Evolutionary conservation across 2,329 filamentous ascomycete genomes (phyloP), one percentile per base, ranked within the genome.

Genomic region (Sphaerostilbella broomeana): DNA sequence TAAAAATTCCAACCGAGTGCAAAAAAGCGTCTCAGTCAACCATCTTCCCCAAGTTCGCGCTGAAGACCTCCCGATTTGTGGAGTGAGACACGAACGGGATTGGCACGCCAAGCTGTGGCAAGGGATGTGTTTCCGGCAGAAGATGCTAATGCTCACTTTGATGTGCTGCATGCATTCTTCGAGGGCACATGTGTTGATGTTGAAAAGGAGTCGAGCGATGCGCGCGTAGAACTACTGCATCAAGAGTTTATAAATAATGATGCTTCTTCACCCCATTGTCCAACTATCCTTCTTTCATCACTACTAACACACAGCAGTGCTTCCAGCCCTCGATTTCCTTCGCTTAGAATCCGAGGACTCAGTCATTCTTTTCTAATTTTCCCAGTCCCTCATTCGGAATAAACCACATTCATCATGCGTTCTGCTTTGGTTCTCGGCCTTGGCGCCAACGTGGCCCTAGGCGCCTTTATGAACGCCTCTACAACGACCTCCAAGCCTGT

Each of bases 271-370:
- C 27, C 16, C 13, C 9, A 17, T 22, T 9, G n/a, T n/a, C n/a
- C n/a, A 13, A 22, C 12, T 7, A 33, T 3, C 9, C 6, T 2
- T 28, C 8, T 18, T 6, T 21, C 21, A 19, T 46, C 44, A 40
- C 25, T 46, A 32, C 15, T 39, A 37, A 39, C 46, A 43, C 43
- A 36, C 42, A 49, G 46, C 51, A 42, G 32, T 38, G 42, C 46
- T 45, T 27, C 46, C 45, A 49, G 36, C 54, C 57, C 60, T 55
- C 6, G 57, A 59, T 53, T 52, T 47, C 54, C 46, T 32, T 58
- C 58, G 44, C 48, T 52, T 35, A 47, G 11, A 42, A 39, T 46
- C 51, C 50, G 55, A 58, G 58, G 51, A 49, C 51, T 49, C 44
- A 26, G 48, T 40, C 50, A 44, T 48, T 56, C 49, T 42, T 50